phyloP scores from a whole-genome alignment of 306 rosid genomes.

The Betula pendula region DNA sequence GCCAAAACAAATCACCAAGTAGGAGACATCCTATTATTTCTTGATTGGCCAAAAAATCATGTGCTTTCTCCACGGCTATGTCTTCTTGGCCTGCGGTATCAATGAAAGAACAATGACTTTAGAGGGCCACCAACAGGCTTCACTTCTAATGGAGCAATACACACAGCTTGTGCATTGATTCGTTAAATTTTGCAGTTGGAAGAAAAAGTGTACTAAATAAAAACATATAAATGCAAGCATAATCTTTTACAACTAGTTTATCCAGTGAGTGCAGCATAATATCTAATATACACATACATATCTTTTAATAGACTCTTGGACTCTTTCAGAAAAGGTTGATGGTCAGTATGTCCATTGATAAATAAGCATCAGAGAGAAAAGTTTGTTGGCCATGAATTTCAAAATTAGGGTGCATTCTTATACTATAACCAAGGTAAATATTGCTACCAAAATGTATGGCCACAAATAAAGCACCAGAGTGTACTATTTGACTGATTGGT shows the following conservation, averaged over 20 bases:
- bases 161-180: neutral
- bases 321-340: neutral
- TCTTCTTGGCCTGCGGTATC: constrained; percentile 71
- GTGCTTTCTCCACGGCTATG: constrained; percentile 38
- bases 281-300: no score
- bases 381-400: neutral
- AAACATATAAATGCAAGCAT: neutral
- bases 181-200: neutral
- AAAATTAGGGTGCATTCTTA: neutral
- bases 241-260: neutral
- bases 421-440: neutral
- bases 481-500: neutral
- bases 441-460: neutral
- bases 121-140: neutral
- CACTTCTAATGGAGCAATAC: neutral
- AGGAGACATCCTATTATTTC: constrained; percentile 23
- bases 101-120: constrained; percentile 17
- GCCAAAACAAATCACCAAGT: constrained; percentile 8
- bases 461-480: neutral
- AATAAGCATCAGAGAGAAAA: neutral
- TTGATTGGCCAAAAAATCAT: constrained; percentile 23
- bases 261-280: neutral
- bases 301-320: neutral
- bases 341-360: neutral
- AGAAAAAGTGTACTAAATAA: neutral